These are phyloP conservation scores for Dactylorhiza incarnata DNA, from an alignment of 106 monocot genomes.

Conservation along the genomic window DNA sequence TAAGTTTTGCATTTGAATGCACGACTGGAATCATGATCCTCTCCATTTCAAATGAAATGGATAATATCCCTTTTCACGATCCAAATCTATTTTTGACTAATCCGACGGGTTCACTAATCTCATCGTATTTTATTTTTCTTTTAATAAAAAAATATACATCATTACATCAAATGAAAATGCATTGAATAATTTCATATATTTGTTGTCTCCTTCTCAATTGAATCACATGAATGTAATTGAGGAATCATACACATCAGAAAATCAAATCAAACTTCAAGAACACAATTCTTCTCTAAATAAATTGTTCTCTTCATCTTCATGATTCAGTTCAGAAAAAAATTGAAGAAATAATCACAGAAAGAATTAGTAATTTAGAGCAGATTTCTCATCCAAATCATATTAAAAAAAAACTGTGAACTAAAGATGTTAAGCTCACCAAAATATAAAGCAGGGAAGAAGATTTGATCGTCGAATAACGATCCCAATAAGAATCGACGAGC, in stretches of 20 bases:
- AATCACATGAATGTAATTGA: background rate
- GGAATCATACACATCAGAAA: background rate
- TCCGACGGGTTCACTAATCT: no score
- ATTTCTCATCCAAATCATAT: background rate
- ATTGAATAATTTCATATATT: background rate
- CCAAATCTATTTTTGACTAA: no score
- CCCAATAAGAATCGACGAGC: conserved; percentile 85
- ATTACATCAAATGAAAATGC: no score
- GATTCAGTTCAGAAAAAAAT: background rate
- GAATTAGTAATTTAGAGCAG: background rate
- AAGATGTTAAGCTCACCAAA: conserved; percentile 22
- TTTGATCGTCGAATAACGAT: conserved; percentile 71
- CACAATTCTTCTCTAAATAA: background rate
- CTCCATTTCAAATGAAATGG: no score
- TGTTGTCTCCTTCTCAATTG: background rate
- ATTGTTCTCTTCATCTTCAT: background rate
- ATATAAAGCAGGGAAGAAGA: conserved; percentile 73
- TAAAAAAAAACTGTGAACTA: background rate
- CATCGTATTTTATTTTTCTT: no score
- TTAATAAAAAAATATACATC: no score
- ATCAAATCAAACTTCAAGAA: background rate
- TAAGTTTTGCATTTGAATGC: no score
- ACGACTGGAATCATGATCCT: no score
- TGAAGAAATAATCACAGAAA: no score
- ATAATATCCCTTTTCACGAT: no score